Conservation (phyloP, 495 filamentous ascomycete genomes). For the Achaetomiella virescens region DNA sequence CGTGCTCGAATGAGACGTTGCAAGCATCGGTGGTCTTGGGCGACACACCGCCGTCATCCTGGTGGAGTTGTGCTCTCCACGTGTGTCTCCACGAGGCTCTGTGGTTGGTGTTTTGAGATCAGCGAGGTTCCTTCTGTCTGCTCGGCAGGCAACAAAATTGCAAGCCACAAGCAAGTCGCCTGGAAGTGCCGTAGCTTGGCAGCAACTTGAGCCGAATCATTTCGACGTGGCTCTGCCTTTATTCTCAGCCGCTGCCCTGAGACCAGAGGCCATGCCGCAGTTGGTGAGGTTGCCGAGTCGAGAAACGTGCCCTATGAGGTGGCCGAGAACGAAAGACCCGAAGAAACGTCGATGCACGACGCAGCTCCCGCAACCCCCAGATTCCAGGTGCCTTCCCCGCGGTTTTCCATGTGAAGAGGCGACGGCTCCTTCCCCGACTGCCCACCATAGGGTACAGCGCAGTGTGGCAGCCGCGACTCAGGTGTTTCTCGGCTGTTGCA, state of each 20-base stretch:
- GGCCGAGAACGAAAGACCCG: not conserved
- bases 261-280: not conserved
- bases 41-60: not conserved
- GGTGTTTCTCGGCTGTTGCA: not conserved
- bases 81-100: slow-evolving; percentile 6
- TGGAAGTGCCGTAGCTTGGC: slow-evolving; percentile 7
- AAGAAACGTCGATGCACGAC: not conserved
- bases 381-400: not conserved
- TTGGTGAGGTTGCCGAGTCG: not conserved
- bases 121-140: not conserved
- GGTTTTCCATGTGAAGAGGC: slow-evolving; percentile 1
- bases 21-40: not conserved
- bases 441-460: not conserved
- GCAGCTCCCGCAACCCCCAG: not conserved
- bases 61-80: slow-evolving; percentile 5
- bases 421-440: not conserved
- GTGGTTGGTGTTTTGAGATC: slow-evolving; percentile 7
- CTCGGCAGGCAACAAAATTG: not conserved
- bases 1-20: not conserved
- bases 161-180: not conserved
- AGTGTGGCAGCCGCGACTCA: slow-evolving; percentile 1
- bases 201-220: not conserved
- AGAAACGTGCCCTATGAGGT: not conserved
- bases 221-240: not conserved
- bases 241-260: not conserved